Percentiles rank a stretch among this genome's conserved stretches.
Evolutionary conservation across 139 green algal genomes (phyloP).

Genomic region (Chlorella sp.): DNA sequence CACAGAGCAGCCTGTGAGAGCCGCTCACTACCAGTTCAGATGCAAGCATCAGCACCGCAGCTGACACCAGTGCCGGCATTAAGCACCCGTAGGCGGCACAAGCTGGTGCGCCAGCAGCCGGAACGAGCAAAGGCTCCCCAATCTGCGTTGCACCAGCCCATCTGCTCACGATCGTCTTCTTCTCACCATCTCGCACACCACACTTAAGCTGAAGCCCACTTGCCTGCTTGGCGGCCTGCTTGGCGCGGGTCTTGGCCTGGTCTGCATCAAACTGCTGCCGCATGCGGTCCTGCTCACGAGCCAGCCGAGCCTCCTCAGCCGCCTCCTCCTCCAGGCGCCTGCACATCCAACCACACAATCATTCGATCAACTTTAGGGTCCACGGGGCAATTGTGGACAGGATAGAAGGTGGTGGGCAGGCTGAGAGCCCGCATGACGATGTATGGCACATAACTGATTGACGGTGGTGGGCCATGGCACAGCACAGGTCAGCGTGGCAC

Average conservation of each 20-base stretch:
- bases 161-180: neutral
- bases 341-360: too few relatives aligned
- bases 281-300: slow-evolving; percentile 50
- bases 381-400: too few relatives aligned
- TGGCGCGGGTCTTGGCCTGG: slow-evolving; percentile 41
- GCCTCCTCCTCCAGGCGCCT: slow-evolving; percentile 37
- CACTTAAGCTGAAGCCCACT: neutral
- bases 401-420: neutral
- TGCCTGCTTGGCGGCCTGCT: slow-evolving; percentile 26
- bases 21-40: neutral
- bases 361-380: too few relatives aligned
- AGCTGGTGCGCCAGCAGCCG: neutral
- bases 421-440: neutral
- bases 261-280: slow-evolving; percentile 48
- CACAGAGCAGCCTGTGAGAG: neutral
- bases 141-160: neutral
- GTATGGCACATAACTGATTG: neutral
- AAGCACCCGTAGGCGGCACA: too few relatives aligned
- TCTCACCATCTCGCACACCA: neutral
- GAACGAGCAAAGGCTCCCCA: neutral
- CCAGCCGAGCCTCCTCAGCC: slow-evolving; percentile 33
- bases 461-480: too few relatives aligned
- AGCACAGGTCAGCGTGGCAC: too few relatives aligned
- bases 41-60: neutral
- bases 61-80: too few relatives aligned